These are phyloP conservation scores for Rubus idaeus DNA, from an alignment of 306 rosid species.

Conservation along the genomic window DNA sequence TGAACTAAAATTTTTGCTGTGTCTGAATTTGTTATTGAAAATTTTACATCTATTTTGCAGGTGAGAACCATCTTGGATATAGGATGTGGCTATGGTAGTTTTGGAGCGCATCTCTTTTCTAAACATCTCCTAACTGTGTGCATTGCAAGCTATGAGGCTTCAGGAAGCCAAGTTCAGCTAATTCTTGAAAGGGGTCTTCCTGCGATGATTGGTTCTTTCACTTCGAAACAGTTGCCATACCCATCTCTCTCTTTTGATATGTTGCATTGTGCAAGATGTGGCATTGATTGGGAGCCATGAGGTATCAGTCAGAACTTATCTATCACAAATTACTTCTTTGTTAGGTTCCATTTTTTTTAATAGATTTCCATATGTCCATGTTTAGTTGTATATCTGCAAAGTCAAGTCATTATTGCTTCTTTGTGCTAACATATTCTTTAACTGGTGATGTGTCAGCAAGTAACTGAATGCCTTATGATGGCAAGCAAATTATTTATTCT, in stretches of 20 bases:
- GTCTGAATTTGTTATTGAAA: constrained; percentile 17
- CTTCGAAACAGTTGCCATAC: constrained; percentile 84
- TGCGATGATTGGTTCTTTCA: constrained; percentile 89
- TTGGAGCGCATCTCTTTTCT: constrained; percentile 96
- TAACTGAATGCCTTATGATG: too few species aligned
- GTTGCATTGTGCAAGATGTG: constrained; percentile 97
- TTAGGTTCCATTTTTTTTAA: not conserved
- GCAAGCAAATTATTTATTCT: too few species aligned
- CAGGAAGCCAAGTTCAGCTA: constrained; percentile 98
- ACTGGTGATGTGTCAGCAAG: too few species aligned
- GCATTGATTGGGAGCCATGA: constrained; percentile 87
- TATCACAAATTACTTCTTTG: constrained; percentile 7
- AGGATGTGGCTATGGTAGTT: constrained; percentile 98
- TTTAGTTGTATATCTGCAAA: not conserved
- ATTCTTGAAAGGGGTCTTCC: constrained; percentile 99
- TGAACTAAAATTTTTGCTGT: not conserved
- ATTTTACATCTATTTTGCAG: constrained; percentile 49
- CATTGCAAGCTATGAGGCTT: constrained; percentile 94
- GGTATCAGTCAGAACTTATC: constrained; percentile 40
- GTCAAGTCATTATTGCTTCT: not conserved
- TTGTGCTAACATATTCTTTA: too few species aligned
- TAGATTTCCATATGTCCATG: not conserved
- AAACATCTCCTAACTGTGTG: constrained; percentile 90
- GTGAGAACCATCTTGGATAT: constrained; percentile 91
- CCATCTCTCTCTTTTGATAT: constrained; percentile 98